Evolutionary conservation across 2,329 filamentous ascomycete species (phyloP), one percentile per base, ranked within the genome.

Genomic region (Monosporascus sp.): DNA sequence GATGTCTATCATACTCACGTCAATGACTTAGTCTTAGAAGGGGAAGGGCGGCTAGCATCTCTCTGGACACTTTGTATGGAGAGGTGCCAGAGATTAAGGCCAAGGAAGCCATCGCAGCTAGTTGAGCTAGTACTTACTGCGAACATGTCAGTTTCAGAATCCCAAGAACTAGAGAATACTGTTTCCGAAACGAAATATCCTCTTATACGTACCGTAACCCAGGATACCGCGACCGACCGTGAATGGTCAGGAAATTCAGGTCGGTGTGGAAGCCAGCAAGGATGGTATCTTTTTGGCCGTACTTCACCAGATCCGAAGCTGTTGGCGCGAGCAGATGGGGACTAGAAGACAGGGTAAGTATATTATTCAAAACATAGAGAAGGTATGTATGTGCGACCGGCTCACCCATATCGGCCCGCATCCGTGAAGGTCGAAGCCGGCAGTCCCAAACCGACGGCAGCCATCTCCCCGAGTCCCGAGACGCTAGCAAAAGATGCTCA

Each of bases 201-300:
- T 35, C 31, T 35, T n/a, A 7, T 46, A 46, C 43, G n/a, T 46
- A 46, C 43, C 43, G 76, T 59, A 84, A 73, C 2, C 81, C 81
- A 0, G 81, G 81, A 60, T 82, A 84, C 54, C 81, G 79, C 31
- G 79, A 82, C 58, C 81, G 81, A 52, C 81, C 81, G 70, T 84
- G 81, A 68, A 84, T 84, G 58, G 81, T 84, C 50, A 84, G 73
- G 65, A 84, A 84, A 73, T 84, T 84, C 53, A 84, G 78, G 62
- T 84, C 81, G 1, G 81, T 84, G 66, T 84, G 81, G 71, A 84
- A 84, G 39, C 81, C 81, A 17, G 81, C 81, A 17, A 84, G 75
- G 61, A 84, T 83, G 48, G 80, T 84, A 70, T 83, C 75, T 49
- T 73, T 70, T 3, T 65, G 47, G 47, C 77, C 78, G 69, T 83